A percentile compares a stretch with the other conserved stretches of the same genome.
Conservation (phyloP, 1,139 yeast genomes). For the Yamadazyma atmosphaerica region DNA sequence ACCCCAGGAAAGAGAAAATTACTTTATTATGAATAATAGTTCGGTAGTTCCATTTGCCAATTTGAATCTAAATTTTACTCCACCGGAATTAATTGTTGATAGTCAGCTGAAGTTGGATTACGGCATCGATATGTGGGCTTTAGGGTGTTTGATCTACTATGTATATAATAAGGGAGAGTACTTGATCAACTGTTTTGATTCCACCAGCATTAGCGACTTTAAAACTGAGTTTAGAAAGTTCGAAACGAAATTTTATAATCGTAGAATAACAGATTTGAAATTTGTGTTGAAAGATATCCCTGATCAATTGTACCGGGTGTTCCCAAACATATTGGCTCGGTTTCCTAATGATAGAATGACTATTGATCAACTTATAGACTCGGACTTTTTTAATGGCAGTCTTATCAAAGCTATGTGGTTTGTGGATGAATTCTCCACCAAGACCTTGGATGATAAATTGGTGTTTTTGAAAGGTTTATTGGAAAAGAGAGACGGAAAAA, state of each 20-base stretch:
- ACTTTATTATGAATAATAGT: constrained; percentile 63
- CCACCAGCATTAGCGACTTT: constrained; percentile 49
- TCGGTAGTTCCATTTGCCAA: constrained; percentile 80
- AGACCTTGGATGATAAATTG: constrained; percentile 64
- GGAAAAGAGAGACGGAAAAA: constrained; percentile 19
- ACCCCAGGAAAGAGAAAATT: constrained; percentile 51
- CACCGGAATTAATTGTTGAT: constrained; percentile 33
- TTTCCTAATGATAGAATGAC: constrained; percentile 45
- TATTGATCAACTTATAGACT: constrained; percentile 52
- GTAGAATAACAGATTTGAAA: constrained; percentile 46
- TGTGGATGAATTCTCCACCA: constrained; percentile 82
- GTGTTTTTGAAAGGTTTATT: constrained; percentile 69
- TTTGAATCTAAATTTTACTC: constrained; percentile 66
- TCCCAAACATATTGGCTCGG: constrained; percentile 43
- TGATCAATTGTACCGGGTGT: constrained; percentile 27
- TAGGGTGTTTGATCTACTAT: constrained; percentile 73
- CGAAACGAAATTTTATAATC: constrained; percentile 41
- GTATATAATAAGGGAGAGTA: constrained; percentile 54
- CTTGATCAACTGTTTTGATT: constrained; percentile 48
- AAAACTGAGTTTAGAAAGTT: constrained; percentile 47
- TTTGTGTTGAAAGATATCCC: constrained; percentile 48
- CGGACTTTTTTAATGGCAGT: constrained; percentile 73
- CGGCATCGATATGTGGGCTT: constrained; percentile 80
- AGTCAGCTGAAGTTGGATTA: constrained; percentile 47
- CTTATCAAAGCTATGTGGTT: constrained; percentile 79